These are phyloP conservation scores for Lunularia cruciata DNA, from an alignment of 225 moss, liverwort and hornwort species.

Conservation along the genomic window DNA sequence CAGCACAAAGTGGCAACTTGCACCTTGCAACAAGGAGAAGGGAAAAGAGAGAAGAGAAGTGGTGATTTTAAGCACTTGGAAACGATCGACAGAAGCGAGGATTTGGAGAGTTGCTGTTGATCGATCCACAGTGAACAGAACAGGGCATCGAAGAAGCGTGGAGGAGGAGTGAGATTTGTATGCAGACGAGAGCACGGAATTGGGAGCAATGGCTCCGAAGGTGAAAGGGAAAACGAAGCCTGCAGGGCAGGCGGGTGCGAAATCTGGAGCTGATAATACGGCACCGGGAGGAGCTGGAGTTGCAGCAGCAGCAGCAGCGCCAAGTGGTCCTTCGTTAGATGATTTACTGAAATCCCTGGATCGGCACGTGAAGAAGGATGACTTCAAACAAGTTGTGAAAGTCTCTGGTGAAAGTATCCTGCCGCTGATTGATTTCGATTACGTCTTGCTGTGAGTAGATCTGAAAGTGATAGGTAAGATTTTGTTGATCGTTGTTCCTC, in stretches of 20 bases:
- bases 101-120: no score
- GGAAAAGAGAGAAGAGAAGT: no score
- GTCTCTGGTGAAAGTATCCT: constrained; percentile 82
- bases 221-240: constrained; percentile 32
- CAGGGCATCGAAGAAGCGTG: no score
- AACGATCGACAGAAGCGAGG: no score
- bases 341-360: constrained; percentile 75
- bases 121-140: no score
- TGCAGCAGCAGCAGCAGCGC: neutral
- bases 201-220: constrained; percentile 39
- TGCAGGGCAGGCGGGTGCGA: neutral
- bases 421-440: neutral
- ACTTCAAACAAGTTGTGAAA: constrained; percentile 68
- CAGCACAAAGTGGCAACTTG: no score
- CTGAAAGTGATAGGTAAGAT: neutral
- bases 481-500: constrained; percentile 13
- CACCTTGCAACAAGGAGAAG: no score
- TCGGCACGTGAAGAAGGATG: constrained; percentile 60
- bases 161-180: no score
- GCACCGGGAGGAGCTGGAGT: neutral
- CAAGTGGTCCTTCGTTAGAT: constrained; percentile 67
- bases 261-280: constrained; percentile 17
- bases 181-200: neutral
- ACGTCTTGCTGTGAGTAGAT: neutral
- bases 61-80: no score